Percentiles rank a stretch among this genome's conserved stretches.
phyloP scores from a whole-genome alignment of 2,329 filamentous ascomycete species.

The Fusarium papillatum region DNA sequence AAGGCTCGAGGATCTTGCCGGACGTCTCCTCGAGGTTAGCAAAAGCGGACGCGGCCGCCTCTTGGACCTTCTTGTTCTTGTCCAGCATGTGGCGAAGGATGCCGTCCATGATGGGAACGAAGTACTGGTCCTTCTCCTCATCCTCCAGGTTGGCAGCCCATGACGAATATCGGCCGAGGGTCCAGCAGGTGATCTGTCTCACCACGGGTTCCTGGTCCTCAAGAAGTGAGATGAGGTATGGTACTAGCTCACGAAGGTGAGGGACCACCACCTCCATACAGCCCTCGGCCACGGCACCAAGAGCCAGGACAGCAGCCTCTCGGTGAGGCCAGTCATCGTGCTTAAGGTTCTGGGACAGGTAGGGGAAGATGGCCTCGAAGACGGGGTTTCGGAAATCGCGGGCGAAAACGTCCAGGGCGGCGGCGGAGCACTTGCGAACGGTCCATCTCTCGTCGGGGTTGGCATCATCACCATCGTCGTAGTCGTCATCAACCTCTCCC shows the following conservation, averaged over 20 bases:
- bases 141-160: constrained; percentile 88
- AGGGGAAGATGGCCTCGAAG: constrained; percentile 93
- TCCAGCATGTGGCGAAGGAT: constrained; percentile 96
- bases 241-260: constrained; percentile 90
- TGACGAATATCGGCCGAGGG: constrained; percentile 90
- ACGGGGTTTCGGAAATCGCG: constrained; percentile 90
- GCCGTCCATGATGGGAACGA: constrained; percentile 97
- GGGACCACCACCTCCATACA: constrained; percentile 92
- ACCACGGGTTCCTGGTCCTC: constrained; percentile 91
- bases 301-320: constrained; percentile 92
- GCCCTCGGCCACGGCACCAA: constrained; percentile 95
- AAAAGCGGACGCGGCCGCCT: constrained; percentile 95
- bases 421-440: constrained; percentile 95
- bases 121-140: constrained; percentile 80
- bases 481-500: constrained; percentile 86
- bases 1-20: constrained; percentile 83
- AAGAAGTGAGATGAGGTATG: constrained; percentile 89
- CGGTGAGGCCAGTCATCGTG: constrained; percentile 92
- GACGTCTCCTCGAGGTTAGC: constrained; percentile 96
- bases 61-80: constrained; percentile 97
- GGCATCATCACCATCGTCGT: constrained; percentile 80
- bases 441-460: constrained; percentile 96
- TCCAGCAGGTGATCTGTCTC: constrained; percentile 98
- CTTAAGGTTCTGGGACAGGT: constrained; percentile 89
- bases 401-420: constrained; percentile 93